A percentile compares a stretch with the other conserved stretches of the same genome.
Conservation (phyloP, 176 grass and related monocot species). For the Oryza brachyantha region DNA sequence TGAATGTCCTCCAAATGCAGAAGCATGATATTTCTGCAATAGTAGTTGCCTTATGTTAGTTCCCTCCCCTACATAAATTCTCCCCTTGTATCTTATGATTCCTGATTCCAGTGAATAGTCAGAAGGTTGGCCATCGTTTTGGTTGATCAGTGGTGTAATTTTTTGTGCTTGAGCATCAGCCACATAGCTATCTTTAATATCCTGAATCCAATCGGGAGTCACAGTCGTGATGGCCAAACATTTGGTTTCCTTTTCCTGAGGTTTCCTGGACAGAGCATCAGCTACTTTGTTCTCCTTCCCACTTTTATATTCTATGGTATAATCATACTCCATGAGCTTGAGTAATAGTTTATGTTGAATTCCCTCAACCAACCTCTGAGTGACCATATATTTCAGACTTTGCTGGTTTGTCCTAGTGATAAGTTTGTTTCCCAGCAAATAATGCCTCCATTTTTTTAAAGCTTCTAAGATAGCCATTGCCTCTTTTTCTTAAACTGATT, state of each 20-base stretch:
- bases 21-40: background rate
- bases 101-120: too few species aligned
- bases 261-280: background rate
- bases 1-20: background rate
- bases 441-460: accelerated
- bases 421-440: accelerated
- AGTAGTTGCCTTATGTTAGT: too few species aligned
- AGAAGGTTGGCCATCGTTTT: accelerated
- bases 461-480: background rate
- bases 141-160: accelerated
- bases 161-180: accelerated
- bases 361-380: too few species aligned
- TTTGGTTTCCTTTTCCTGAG: too few species aligned
- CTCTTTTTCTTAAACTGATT: background rate
- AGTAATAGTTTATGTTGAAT: background rate
- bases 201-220: accelerated
- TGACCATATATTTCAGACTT: background rate
- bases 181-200: accelerated
- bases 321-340: background rate
- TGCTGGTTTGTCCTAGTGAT: background rate
- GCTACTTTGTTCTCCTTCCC: background rate
- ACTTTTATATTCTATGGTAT: background rate
- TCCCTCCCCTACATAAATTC: background rate
- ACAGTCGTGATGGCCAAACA: too few species aligned
- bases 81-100: accelerated